These are phyloP conservation scores for Myriangium duriaei DNA, from an alignment of 2,329 filamentous ascomycete species.

Conservation along the genomic window DNA sequence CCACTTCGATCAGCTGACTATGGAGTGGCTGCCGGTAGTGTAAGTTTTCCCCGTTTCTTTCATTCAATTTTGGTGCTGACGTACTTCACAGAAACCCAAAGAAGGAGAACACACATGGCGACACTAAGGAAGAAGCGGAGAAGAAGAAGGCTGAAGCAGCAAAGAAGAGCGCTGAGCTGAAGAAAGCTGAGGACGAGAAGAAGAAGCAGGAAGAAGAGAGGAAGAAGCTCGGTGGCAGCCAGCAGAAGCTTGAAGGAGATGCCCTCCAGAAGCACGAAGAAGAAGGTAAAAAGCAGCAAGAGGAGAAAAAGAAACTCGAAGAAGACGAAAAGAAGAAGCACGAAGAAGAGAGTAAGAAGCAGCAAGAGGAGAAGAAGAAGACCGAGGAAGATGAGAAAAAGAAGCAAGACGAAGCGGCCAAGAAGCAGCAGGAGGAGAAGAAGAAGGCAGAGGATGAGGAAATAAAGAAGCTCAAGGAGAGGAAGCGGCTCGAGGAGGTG, in stretches of 20 bases:
- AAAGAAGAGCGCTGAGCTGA: neutral
- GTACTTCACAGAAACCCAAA: neutral
- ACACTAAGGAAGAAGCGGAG: neutral
- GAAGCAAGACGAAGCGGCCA: neutral
- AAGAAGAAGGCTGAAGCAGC: neutral
- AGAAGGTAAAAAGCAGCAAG: neutral
- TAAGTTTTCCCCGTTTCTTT: too few relatives aligned
- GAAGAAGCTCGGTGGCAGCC: neutral
- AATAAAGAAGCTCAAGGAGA: neutral
- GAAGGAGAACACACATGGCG: neutral
- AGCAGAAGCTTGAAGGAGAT: neutral
- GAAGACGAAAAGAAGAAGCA: neutral
- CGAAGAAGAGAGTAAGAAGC: neutral
- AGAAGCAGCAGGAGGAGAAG: neutral
- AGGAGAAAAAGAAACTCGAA: neutral
- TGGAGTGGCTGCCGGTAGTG: slow-evolving; percentile 20
- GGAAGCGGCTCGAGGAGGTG: neutral
- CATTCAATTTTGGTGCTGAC: too few relatives aligned
- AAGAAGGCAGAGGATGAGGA: neutral
- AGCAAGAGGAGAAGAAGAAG: neutral
- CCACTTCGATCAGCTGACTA: slow-evolving; percentile 24
- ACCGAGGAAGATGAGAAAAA: neutral
- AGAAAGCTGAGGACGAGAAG: neutral
- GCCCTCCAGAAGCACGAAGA: neutral
- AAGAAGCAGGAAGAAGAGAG: neutral